Percentiles rank a stretch among this genome's conserved stretches.
Evolutionary conservation across 805 yeast genomes (phyloP).

Genomic region (Candida ulmi): DNA sequence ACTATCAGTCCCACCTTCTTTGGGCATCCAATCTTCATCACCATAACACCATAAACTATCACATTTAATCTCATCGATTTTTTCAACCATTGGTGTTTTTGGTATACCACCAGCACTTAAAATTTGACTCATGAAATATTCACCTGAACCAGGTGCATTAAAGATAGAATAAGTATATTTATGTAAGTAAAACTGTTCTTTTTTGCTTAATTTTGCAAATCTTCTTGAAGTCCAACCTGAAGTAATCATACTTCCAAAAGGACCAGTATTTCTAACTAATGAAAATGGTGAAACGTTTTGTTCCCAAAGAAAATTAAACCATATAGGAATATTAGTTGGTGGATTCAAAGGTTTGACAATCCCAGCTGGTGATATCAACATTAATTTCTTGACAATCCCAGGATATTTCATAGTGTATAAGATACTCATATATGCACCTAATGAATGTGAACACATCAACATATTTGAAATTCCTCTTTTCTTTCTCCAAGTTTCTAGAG

Average conservation of each 20-base stretch:
- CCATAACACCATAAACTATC: constrained; percentile 86
- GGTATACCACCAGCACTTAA: constrained; percentile 92
- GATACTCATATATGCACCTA: constrained; percentile 84
- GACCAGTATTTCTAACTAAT: constrained; percentile 70
- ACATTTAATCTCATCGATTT: constrained; percentile 41
- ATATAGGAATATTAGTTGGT: constrained; percentile 52
- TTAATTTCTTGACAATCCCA: constrained; percentile 52
- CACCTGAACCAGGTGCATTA: constrained; percentile 87
- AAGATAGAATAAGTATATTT: constrained; percentile 79
- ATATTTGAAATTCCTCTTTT: constrained; percentile 42
- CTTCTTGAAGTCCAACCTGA: constrained; percentile 88
- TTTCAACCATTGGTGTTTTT: constrained; percentile 56
- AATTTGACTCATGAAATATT: constrained; percentile 78
- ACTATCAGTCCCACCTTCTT: constrained; percentile 32
- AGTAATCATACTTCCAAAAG: constrained; percentile 77
- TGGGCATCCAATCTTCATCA: constrained; percentile 61
- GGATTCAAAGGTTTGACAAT: constrained; percentile 45
- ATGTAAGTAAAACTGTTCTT: constrained; percentile 55
- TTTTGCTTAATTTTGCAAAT: constrained; percentile 50
- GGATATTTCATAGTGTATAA: constrained; percentile 62
- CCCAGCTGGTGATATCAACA: constrained; percentile 92
- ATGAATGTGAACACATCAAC: constrained; percentile 75
- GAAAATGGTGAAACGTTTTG: constrained; percentile 81
- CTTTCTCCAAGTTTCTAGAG: constrained; percentile 59
- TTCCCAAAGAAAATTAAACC: constrained; percentile 84